These are phyloP conservation scores for Fonsecaea monophora DNA, from an alignment of 2,329 filamentous ascomycete genomes.

Conservation along the genomic window DNA sequence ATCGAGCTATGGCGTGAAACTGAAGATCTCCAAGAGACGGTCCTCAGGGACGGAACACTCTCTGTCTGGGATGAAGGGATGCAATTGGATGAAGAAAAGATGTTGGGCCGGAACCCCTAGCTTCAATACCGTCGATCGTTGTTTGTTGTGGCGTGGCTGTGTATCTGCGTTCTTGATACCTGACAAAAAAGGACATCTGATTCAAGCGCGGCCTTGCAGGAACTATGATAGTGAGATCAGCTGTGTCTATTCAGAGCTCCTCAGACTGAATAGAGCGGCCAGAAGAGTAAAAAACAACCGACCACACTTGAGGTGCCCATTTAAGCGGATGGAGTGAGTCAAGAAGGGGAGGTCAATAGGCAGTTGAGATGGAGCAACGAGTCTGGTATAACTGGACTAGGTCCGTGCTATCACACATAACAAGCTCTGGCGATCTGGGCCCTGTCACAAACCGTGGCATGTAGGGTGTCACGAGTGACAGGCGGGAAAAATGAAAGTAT, in stretches of 20 bases:
- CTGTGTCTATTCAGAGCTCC: background rate
- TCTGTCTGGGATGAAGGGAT: constrained; percentile 5
- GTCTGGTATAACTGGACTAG: constrained; percentile 9
- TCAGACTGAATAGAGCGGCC: background rate
- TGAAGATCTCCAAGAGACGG: background rate
- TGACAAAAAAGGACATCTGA: background rate
- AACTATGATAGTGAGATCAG: background rate
- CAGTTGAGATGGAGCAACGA: constrained; percentile 2
- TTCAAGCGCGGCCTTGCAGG: background rate
- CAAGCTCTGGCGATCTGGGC: constrained; percentile 10
- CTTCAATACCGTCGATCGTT: constrained; percentile 5
- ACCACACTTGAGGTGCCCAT: background rate
- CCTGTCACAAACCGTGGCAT: constrained; percentile 7
- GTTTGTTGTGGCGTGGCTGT: constrained; percentile 7
- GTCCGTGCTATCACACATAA: constrained; percentile 20
- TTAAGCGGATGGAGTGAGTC: background rate
- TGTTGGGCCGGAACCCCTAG: constrained; percentile 11
- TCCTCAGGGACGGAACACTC: background rate
- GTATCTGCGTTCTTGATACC: background rate
- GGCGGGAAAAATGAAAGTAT: constrained; percentile 7
- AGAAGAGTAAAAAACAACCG: background rate
- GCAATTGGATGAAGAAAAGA: constrained; percentile 1
- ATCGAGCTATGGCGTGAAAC: background rate
- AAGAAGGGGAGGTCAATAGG: background rate
- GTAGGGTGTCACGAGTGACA: constrained; percentile 10